A percentile compares a stretch with the other conserved stretches of the same genome.
phyloP scores from a whole-genome alignment of 140 eudicot species.

The Stevia rebaudiana region DNA sequence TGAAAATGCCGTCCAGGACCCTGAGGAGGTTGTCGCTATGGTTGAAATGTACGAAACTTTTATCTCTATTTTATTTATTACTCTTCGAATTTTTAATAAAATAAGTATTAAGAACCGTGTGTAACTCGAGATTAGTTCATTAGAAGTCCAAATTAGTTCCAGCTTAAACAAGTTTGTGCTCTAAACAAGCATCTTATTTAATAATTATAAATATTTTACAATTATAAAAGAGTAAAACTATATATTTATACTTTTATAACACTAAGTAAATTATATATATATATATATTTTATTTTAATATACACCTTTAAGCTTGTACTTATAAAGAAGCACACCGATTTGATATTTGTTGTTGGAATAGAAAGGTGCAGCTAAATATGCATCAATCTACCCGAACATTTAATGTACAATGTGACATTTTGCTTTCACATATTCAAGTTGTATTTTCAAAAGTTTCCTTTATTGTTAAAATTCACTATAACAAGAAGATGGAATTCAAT shows the following conservation, averaged over 20 bases:
- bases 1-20: slow-evolving; percentile 72
- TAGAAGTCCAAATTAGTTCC: too few species aligned
- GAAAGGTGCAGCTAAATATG: slow-evolving; percentile 17
- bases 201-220: too few species aligned
- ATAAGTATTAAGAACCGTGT: too few species aligned
- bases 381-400: slow-evolving; percentile 12
- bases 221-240: too few species aligned
- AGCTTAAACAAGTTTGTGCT: too few species aligned
- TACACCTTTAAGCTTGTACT: background rate
- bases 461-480: slow-evolving; percentile 11
- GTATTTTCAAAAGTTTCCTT: background rate
- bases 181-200: too few species aligned
- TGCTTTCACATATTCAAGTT: slow-evolving; percentile 20
- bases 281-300: too few species aligned
- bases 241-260: too few species aligned
- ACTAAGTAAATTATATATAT: too few species aligned
- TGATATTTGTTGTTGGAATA: slow-evolving; percentile 8
- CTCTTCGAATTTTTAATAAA: too few species aligned
- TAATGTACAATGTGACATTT: slow-evolving; percentile 19
- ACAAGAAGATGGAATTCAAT: slow-evolving; percentile 24
- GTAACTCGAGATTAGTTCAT: too few species aligned
- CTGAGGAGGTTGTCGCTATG: slow-evolving; percentile 75
- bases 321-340: background rate
- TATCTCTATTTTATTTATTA: background rate
- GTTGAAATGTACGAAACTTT: slow-evolving; percentile 53